Percentiles rank a stretch among this genome's conserved stretches.
These are phyloP conservation scores for Citrus trifoliata DNA, from an alignment of 345 rosid species.

Conservation along the genomic window DNA sequence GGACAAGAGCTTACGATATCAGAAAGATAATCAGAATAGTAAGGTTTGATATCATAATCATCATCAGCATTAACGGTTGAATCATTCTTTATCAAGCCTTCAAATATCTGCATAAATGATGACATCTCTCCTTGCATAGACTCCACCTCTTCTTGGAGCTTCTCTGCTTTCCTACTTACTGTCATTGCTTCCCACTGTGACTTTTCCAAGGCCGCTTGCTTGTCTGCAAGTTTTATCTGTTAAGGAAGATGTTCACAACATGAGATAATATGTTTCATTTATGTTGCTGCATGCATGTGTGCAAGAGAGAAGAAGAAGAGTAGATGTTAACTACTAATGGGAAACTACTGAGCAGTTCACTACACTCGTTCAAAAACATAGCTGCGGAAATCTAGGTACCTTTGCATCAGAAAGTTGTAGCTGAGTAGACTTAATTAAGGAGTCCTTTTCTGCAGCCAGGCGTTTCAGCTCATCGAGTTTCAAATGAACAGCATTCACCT, in stretches of 20 bases:
- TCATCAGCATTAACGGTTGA: constrained; percentile 35
- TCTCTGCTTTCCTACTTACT: constrained; percentile 52
- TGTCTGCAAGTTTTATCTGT: constrained; percentile 94
- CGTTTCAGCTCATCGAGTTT: constrained; percentile 60
- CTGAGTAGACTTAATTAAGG: constrained; percentile 62
- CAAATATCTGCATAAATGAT: constrained; percentile 49
- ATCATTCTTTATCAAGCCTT: constrained; percentile 50
- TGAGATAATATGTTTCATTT: not conserved
- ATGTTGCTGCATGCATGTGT: not conserved
- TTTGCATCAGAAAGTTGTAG: constrained; percentile 80
- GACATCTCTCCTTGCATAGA: constrained; percentile 65
- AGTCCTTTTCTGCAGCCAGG: constrained; percentile 62
- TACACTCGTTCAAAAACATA: constrained; percentile 1
- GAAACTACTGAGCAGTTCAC: not conserved
- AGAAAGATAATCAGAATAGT: constrained; percentile 48
- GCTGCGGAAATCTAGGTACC: constrained; percentile 36
- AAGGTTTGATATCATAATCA: constrained; percentile 63
- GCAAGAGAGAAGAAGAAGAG: not conserved
- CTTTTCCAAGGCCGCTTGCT: constrained; percentile 91
- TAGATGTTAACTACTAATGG: not conserved
- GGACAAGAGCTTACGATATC: constrained; percentile 49
- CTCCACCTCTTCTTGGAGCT: constrained; percentile 73
- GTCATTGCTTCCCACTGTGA: constrained; percentile 90
- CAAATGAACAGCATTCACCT: constrained; percentile 41
- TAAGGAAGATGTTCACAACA: constrained; percentile 9